Evolutionary conservation across 352 stramenopile genomes (phyloP).

Genomic region (Phytophthora melonis): DNA sequence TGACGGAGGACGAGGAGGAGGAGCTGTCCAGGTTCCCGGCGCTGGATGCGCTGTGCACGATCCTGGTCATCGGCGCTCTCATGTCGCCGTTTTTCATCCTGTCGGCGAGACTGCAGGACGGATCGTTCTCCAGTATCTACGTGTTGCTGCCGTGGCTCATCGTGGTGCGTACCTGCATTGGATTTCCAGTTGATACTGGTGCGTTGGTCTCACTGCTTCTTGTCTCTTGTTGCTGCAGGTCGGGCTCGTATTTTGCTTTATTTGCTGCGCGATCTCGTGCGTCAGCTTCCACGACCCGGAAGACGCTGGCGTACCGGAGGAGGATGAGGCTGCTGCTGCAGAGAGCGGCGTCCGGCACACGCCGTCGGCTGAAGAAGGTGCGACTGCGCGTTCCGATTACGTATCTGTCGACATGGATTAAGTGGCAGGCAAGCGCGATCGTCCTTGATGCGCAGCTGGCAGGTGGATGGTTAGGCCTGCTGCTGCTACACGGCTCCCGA

Average conservation of each 20-base stretch:
- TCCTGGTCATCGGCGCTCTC: slow-evolving; percentile 59
- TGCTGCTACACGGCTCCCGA: slow-evolving; percentile 33
- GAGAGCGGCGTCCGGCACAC: slow-evolving; percentile 50
- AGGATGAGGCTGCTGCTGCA: slow-evolving; percentile 12
- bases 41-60: slow-evolving; percentile 64
- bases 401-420: slow-evolving; percentile 68
- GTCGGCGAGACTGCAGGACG: slow-evolving; percentile 72
- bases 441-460: slow-evolving; percentile 14
- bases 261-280: slow-evolving; percentile 82
- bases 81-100: slow-evolving; percentile 87
- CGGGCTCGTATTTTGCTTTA: slow-evolving; percentile 78
- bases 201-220: background rate
- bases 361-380: slow-evolving; percentile 71
- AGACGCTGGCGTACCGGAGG: slow-evolving; percentile 38
- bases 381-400: slow-evolving; percentile 66
- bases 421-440: slow-evolving; percentile 30
- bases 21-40: slow-evolving; percentile 61
- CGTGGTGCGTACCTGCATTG: slow-evolving; percentile 52
- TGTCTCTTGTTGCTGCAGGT: slow-evolving; percentile 41
- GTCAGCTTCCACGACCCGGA: slow-evolving; percentile 60
- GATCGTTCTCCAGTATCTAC: slow-evolving; percentile 82
- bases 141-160: slow-evolving; percentile 86
- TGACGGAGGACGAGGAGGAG: slow-evolving; percentile 68
- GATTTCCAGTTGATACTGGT: background rate
- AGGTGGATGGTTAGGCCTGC: slow-evolving; percentile 14